Evolutionary conservation across 495 filamentous ascomycete genomes (phyloP).

Genomic region (Parmelia sp.): DNA sequence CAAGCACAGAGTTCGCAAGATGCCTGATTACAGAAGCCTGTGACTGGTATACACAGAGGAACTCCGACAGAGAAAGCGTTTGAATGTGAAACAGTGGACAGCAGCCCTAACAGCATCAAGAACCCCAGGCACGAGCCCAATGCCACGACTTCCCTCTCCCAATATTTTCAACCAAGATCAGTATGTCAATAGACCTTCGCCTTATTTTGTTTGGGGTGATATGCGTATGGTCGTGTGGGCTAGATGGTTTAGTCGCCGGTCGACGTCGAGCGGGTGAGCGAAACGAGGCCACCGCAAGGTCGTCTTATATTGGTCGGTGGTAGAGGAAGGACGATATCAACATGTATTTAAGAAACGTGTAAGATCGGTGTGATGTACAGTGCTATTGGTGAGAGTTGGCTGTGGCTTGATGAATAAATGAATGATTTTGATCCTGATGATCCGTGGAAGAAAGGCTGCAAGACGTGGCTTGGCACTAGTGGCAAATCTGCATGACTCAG

Average conservation of each 20-base stretch:
- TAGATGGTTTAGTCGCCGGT: conserved; percentile 6
- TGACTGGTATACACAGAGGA: conserved; percentile 14
- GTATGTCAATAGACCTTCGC: background rate
- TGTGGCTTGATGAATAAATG: background rate
- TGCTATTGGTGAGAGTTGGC: background rate
- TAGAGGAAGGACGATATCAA: background rate
- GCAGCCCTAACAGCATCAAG: conserved; percentile 6
- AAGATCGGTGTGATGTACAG: background rate
- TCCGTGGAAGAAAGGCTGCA: background rate
- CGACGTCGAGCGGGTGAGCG: background rate
- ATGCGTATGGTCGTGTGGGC: background rate
- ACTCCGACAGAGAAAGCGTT: conserved; percentile 1
- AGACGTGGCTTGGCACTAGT: conserved; percentile 5
- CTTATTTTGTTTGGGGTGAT: conserved; percentile 1
- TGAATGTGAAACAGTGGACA: background rate
- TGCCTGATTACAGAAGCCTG: conserved; percentile 18
- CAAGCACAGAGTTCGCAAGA: conserved; percentile 14
- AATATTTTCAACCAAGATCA: conserved; percentile 9
- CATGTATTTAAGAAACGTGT: background rate
- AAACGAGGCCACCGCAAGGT: background rate
- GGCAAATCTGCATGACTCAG: conserved; percentile 10
- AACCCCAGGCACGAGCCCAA: conserved; percentile 15
- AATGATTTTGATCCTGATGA: no score
- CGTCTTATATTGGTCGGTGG: background rate
- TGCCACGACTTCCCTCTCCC: conserved; percentile 6